Percentiles rank a stretch among this genome's conserved stretches.
Evolutionary conservation across 352 stramenopile genomes (phyloP).

Genomic region (Halophytophthora polymorphica): DNA sequence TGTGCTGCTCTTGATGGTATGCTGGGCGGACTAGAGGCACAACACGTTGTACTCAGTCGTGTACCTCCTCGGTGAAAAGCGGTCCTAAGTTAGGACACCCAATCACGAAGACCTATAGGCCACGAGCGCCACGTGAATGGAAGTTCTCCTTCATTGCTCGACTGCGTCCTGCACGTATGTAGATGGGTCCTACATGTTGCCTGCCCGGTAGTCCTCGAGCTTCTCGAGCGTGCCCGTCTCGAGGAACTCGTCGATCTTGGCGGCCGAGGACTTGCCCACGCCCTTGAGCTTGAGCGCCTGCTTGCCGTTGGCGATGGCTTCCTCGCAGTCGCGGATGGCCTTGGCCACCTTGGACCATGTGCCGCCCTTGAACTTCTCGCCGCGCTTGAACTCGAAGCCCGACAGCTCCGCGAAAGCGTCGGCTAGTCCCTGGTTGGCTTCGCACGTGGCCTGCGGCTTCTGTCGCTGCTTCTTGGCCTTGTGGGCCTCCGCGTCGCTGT

Average conservation of each 20-base stretch:
- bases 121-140: too few species aligned
- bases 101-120: too few species aligned
- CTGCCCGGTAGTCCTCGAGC: conserved; percentile 82
- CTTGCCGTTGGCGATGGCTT: conserved; percentile 67
- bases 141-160: too few species aligned
- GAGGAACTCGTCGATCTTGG: conserved; percentile 87
- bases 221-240: conserved; percentile 75
- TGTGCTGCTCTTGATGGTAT: too few species aligned
- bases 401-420: conserved; percentile 80
- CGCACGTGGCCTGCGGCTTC: conserved; percentile 43
- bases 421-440: conserved; percentile 69
- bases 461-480: conserved; percentile 51
- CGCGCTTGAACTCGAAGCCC: conserved; percentile 87
- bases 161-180: too few species aligned
- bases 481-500: conserved; percentile 39
- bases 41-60: too few species aligned
- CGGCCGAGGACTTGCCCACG: conserved; percentile 74
- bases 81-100: too few species aligned
- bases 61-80: too few species aligned
- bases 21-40: too few species aligned
- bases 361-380: conserved; percentile 82
- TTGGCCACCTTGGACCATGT: conserved; percentile 88
- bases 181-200: conserved; percentile 78
- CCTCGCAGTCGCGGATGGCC: conserved; percentile 69
- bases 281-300: conserved; percentile 80